These are phyloP conservation scores for Leishmania amazonensis DNA, from an alignment of 208 protist genomes.

Conservation along the genomic window DNA sequence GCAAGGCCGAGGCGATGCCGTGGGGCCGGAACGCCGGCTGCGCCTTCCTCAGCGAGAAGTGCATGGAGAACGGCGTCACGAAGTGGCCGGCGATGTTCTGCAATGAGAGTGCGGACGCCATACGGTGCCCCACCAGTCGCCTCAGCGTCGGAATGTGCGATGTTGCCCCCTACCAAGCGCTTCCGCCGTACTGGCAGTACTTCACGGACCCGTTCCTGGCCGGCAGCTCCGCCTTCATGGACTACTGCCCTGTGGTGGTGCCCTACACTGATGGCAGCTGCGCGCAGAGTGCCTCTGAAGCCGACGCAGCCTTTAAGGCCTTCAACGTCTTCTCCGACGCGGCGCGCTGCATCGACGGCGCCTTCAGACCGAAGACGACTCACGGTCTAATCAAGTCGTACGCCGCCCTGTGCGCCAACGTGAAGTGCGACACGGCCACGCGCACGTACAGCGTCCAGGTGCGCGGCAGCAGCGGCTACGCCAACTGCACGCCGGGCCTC, in stretches of 20 bases:
- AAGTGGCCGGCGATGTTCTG: slow-evolving; percentile 64
- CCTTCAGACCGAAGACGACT: background rate
- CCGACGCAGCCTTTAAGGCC: background rate
- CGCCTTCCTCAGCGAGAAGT: slow-evolving; percentile 41
- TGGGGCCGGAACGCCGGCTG: slow-evolving; percentile 76
- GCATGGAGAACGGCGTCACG: slow-evolving; percentile 35
- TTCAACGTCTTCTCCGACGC: slow-evolving; percentile 9
- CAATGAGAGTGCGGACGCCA: background rate
- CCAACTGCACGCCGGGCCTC: background rate
- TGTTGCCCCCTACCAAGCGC: background rate
- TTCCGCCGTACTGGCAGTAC: slow-evolving; percentile 33
- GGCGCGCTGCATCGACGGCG: slow-evolving; percentile 4
- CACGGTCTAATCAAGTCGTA: background rate
- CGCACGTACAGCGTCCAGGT: background rate
- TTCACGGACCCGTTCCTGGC: slow-evolving; percentile 38
- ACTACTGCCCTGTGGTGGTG: background rate
- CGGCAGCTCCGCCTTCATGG: background rate
- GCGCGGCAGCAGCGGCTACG: background rate
- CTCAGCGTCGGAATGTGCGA: background rate
- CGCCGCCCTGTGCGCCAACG: background rate
- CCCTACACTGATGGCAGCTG: background rate
- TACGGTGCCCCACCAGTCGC: background rate
- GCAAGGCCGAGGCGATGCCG: slow-evolving; percentile 51
- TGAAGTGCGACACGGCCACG: background rate
- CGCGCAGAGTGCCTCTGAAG: background rate